A percentile compares a stretch with the other conserved stretches of the same genome.
Conservation (phyloP, 2,329 filamentous ascomycete species). For the Neofusicoccum umdonicola region DNA sequence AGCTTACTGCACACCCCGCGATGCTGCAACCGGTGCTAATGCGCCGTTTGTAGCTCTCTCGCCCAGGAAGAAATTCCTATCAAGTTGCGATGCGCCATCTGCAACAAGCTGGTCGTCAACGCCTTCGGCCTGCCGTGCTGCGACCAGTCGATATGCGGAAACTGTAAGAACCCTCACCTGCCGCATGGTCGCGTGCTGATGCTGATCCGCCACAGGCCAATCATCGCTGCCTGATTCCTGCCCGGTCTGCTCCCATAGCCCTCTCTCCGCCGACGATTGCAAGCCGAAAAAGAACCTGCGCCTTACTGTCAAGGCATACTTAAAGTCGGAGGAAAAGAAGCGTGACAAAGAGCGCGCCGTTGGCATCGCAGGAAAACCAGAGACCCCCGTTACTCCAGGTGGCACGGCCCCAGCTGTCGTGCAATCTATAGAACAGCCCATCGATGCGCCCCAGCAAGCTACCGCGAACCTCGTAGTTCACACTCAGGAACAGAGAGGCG, state of each 20-base stretch:
- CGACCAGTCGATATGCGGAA: constrained; percentile 89
- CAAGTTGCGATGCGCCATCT: constrained; percentile 91
- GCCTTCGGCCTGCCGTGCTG: constrained; percentile 91
- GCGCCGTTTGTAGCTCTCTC: constrained; percentile 56
- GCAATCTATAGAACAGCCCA: constrained; percentile 14
- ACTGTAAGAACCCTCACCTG: constrained; percentile 58
- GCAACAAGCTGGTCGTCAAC: constrained; percentile 85
- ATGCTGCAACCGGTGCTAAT: constrained; percentile 18
- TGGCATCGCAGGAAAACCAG: constrained; percentile 1
- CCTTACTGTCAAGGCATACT: constrained; percentile 85
- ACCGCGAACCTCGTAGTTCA: background rate
- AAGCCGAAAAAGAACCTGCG: constrained; percentile 87
- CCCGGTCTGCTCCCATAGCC: constrained; percentile 89
- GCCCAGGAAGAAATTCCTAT: constrained; percentile 85
- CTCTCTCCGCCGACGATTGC: constrained; percentile 81
- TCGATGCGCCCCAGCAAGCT: background rate
- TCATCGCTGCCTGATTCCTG: constrained; percentile 73
- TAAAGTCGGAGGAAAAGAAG: constrained; percentile 90
- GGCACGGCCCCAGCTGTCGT: background rate
- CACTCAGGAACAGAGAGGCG: background rate
- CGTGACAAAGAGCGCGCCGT: constrained; percentile 55
- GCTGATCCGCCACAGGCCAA: constrained; percentile 59
- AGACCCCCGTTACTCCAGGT: constrained; percentile 10
- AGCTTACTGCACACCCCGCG: constrained; percentile 18
- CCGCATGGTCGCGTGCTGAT: constrained; percentile 17